Base-by-base conservation (phyloP, 495 filamentous ascomycete genomes). In the Hypoxylon fuscum region DNA sequence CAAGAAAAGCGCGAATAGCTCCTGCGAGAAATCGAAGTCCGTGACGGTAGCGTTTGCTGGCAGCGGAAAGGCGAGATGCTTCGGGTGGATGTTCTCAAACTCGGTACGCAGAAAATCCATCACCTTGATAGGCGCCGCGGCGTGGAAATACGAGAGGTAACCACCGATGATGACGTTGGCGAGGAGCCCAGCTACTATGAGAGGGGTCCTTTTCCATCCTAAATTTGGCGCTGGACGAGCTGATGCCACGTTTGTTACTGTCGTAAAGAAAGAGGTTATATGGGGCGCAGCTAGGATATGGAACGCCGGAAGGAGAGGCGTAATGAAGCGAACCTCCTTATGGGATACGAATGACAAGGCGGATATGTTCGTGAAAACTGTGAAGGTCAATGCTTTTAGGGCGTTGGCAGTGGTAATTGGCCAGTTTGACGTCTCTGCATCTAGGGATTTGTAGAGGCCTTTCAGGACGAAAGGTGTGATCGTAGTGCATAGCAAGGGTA, bases 311-410 rank as follows among this genome's bases (percentile, higher is more conserved):
- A 98, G 82, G 34, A 98, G 83, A 4, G 95, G 96, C 69, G 96
- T 97, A 62, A 98, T 90, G 77, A 98, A 98, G 62, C 95, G 92
- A 59, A 97, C 90, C 84, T 98, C 95, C 75, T 98, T 98, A 77
- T 98, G 95, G 21, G 94, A 86, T 53, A 98, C 89, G 11, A 90
- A 58, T 7, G 91, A 96, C 15, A 98, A 84, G 15, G 78, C 70
- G 0, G 76, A 62, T 18, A 88, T 82, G 62, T 92, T 88, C 22
- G 83, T 60, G 27, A 91, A 31, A 27, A 84, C 79, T 0, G 87
- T 80, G 12, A 79, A 79, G 29, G 87, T 83, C 12, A 97, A 76
- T 41, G 90, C 85, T 49, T 79, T 80, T 44, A 79, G 71, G 9
- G 76, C 69, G 35, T 79, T 79, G 42, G 74, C 72, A 25, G 78